Percentiles rank a stretch among this genome's conserved stretches.
phyloP scores from a whole-genome alignment of 2,329 filamentous ascomycete species.

The Aspergillus pseudonomiae region DNA sequence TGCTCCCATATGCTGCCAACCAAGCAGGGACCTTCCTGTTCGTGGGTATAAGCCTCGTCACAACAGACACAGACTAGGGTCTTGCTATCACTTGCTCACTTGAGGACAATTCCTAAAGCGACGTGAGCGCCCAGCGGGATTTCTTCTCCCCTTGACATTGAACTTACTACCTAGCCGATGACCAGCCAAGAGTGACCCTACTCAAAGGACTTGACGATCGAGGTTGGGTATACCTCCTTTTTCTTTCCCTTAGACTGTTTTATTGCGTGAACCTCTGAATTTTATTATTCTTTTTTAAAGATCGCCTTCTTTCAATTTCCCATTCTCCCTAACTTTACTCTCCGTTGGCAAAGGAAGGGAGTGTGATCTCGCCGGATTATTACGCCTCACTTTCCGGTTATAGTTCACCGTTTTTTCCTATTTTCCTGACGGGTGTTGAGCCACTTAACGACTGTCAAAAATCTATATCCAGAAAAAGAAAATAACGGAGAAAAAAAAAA shows the following conservation, averaged over 20 bases:
- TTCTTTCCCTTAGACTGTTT: not conserved
- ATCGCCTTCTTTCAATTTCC: not conserved
- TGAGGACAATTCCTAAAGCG: not conserved
- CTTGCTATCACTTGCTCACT: constrained; percentile 7
- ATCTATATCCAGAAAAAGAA: constrained; percentile 10
- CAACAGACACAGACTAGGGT: constrained; percentile 17
- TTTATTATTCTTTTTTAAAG: not conserved
- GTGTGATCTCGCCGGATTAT: constrained; percentile 21
- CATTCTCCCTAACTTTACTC: constrained; percentile 2
- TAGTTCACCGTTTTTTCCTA: constrained; percentile 31
- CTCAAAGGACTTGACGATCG: not conserved
- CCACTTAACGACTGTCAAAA: constrained; percentile 15
- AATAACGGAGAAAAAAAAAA: constrained; percentile 12
- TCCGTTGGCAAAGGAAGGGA: constrained; percentile 16
- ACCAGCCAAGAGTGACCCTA: not conserved
- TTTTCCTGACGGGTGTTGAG: constrained; percentile 13
- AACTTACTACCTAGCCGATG: not conserved
- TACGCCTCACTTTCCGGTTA: constrained; percentile 28
- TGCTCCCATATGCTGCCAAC: constrained; percentile 16
- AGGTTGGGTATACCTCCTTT: constrained; percentile 1
- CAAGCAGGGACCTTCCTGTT: constrained; percentile 16
- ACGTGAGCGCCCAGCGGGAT: not conserved
- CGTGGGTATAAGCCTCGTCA: constrained; percentile 28
- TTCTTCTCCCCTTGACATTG: not conserved
- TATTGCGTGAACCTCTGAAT: not conserved